Evolutionary conservation across 139 green algal species (phyloP), one percentile per base, ranked within the genome.

Genomic region (Chlamydomonas urium): DNA sequence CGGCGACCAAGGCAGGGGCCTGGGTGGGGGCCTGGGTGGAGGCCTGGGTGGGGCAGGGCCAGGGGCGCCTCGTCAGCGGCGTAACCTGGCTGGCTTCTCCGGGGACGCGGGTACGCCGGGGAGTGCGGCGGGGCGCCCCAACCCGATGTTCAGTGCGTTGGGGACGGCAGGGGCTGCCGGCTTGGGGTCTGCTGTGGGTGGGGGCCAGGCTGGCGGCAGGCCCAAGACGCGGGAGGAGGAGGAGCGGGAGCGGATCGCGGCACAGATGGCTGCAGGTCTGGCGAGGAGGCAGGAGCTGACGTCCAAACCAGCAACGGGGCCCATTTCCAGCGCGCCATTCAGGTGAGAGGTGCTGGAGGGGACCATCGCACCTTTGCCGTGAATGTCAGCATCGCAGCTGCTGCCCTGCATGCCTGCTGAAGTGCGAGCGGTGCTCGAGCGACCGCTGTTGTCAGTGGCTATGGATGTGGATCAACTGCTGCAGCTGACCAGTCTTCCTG

Each of bases 181-280:
- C 65, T 50, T 14, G 5, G 24, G 19, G 6, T 57, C 31, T 28
- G 3, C 38, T 28, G 29, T 31, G 4, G 3, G 42, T 17, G 42
- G 42, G 17, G 42, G 42, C 42, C 10, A 17, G 10, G 42, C 42
- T 50, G 42, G 42, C 42, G 26, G 6, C 4, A 71, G 35, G 65
- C 65, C 65, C 14, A 71, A 79, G 74, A 79, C 66, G 17, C 70
- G 61, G 42, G 74, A 79, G n/a, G 74, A 79, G 1, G 74, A 79
- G 74, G 66, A 79, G 66, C 57, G 66, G 1, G 74, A 74, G 57
- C 42, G 50, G 17, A 58, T 65, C 0, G 74, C 74, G 1, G 60
- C 47, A 6, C 42, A 38, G 6, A 79, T 79, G 66, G 66, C 66
- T 0, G 74, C 60, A 1, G 74, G 53, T 0, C n/a, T 33, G 14